Conservation (phyloP, 192 early-diverging fungal genomes). For the Backusella psychrophila region DNA sequence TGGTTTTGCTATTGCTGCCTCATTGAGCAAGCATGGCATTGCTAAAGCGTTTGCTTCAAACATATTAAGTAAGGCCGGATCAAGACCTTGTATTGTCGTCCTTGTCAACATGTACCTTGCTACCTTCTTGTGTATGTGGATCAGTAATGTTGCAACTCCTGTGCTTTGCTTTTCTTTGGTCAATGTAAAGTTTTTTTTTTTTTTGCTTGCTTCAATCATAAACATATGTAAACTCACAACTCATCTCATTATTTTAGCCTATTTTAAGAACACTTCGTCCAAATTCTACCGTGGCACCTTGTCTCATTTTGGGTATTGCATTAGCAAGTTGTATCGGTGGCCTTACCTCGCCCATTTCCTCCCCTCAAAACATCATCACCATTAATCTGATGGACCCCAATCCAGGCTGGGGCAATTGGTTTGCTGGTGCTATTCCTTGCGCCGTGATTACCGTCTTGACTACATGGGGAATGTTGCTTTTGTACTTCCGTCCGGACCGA, state of each 20-base stretch:
- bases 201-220: not conserved
- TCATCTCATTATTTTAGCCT: slow-evolving; percentile 41
- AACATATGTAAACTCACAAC: not conserved
- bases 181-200: not conserved
- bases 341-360: slow-evolving; percentile 74
- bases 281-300: slow-evolving; percentile 53
- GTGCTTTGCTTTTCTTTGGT: slow-evolving; percentile 69
- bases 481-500: slow-evolving; percentile 13
- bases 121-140: slow-evolving; percentile 75
- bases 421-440: slow-evolving; percentile 59
- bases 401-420: slow-evolving; percentile 68
- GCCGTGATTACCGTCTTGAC: slow-evolving; percentile 57
- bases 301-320: slow-evolving; percentile 71
- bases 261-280: slow-evolving; percentile 66
- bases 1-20: slow-evolving; percentile 69
- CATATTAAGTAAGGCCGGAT: slow-evolving; percentile 65
- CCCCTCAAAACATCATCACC: slow-evolving; percentile 77
- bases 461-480: slow-evolving; percentile 61
- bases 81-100: slow-evolving; percentile 56
- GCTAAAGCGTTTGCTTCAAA: slow-evolving; percentile 61
- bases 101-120: slow-evolving; percentile 75
- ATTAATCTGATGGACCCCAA: slow-evolving; percentile 65
- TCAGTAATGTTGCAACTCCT: slow-evolving; percentile 75
- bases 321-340: slow-evolving; percentile 71
- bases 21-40: slow-evolving; percentile 68